A percentile compares a stretch with the other conserved stretches of the same genome.
Conservation (phyloP, 2,329 filamentous ascomycete genomes). For the Drechslerella coelobrocha region DNA sequence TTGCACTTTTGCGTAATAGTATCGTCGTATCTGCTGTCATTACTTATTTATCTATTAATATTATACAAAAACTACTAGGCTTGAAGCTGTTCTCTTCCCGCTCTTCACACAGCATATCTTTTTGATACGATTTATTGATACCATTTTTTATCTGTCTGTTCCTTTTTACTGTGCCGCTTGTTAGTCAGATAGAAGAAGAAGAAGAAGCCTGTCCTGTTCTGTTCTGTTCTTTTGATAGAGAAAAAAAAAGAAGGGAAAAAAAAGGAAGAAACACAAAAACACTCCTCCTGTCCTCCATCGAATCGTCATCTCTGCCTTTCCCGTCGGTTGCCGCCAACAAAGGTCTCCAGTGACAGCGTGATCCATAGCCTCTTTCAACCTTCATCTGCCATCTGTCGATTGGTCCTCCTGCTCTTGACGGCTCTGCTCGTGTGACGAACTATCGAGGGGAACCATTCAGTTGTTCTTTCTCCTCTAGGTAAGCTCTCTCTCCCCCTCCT, state of each 20-base stretch:
- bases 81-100: neutral
- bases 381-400: neutral
- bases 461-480: slow-evolving; percentile 51
- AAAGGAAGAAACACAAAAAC: too few species aligned
- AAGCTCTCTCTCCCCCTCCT: slow-evolving; percentile 4
- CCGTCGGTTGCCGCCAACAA: neutral
- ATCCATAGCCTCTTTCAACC: neutral
- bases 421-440: slow-evolving; percentile 36
- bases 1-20: neutral
- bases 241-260: too few species aligned
- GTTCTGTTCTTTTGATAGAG: too few species aligned
- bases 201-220: too few species aligned
- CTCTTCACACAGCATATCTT: neutral
- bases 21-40: neutral
- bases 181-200: too few species aligned
- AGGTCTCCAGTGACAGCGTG: slow-evolving; percentile 13
- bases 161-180: too few species aligned
- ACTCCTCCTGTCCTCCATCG: neutral
- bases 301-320: neutral
- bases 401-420: neutral
- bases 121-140: neutral
- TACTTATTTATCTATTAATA: slow-evolving; percentile 5
- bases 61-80: neutral
- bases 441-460: slow-evolving; percentile 50
- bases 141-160: too few species aligned